Conservation (phyloP, 306 rosid species). For the Alnus glutinosa region DNA sequence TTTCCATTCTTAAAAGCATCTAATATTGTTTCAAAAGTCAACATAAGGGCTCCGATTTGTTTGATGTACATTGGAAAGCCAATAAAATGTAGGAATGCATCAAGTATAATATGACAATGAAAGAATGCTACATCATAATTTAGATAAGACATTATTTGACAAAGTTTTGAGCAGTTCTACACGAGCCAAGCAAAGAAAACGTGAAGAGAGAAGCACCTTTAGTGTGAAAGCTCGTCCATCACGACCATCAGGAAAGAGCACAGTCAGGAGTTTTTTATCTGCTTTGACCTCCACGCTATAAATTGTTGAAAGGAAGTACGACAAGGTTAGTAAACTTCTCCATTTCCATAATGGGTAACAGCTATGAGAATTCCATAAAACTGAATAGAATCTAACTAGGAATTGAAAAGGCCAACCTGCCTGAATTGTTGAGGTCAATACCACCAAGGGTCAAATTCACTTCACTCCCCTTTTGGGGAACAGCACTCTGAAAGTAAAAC, state of each 20-base stretch:
- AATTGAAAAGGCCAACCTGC: conserved; percentile 82
- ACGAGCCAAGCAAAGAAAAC: background rate
- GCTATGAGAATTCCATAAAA: conserved; percentile 19
- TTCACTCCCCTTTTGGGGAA: conserved; percentile 77
- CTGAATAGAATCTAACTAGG: conserved; percentile 21
- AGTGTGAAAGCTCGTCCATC: conserved; percentile 97
- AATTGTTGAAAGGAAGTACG: conserved; percentile 30
- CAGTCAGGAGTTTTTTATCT: conserved; percentile 94
- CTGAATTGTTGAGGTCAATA: conserved; percentile 99
- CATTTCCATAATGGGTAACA: conserved; percentile 15
- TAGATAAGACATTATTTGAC: background rate
- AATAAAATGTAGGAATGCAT: background rate
- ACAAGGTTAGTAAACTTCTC: conserved; percentile 34
- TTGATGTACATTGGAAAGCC: background rate
- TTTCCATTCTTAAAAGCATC: background rate
- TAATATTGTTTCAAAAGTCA: background rate
- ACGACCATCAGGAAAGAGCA: conserved; percentile 89
- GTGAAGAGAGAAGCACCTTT: conserved; percentile 57
- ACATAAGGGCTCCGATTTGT: background rate
- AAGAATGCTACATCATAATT: background rate
- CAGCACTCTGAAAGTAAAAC: conserved; percentile 55
- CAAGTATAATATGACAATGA: background rate
- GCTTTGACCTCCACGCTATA: conserved; percentile 87
- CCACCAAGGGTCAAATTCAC: conserved; percentile 97
- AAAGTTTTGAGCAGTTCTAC: conserved; percentile 1